Evolutionary conservation across 2,329 filamentous ascomycete genomes (phyloP).

Genomic region (Monosporascus sp.): DNA sequence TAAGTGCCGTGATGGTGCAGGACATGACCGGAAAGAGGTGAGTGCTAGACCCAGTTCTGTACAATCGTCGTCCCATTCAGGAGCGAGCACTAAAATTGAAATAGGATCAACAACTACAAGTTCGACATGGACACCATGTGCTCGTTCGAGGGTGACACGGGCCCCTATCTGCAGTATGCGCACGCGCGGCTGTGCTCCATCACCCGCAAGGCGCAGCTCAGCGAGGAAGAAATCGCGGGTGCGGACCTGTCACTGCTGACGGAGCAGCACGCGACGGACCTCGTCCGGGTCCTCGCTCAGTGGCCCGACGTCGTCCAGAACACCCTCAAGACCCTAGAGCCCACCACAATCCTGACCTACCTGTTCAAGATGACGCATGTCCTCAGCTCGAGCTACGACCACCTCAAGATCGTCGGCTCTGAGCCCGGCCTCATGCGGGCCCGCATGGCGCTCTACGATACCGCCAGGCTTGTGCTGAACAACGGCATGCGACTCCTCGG

Average conservation of each 20-base stretch:
- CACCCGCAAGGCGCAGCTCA: conserved; percentile 24
- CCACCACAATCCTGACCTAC: conserved; percentile 56
- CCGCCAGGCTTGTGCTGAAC: conserved; percentile 67
- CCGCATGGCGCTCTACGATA: conserved; percentile 72
- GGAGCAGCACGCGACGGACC: conserved; percentile 52
- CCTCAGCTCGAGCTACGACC: conserved; percentile 75
- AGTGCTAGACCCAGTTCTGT: conserved; percentile 16
- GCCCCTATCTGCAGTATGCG: conserved; percentile 68
- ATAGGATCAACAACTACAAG: conserved; percentile 44
- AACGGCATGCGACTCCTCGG: conserved; percentile 83
- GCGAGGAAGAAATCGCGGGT: conserved; percentile 32
- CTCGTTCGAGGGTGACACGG: conserved; percentile 68
- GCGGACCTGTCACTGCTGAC: conserved; percentile 57
- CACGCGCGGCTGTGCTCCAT: conserved; percentile 55
- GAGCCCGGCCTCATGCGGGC: conserved; percentile 67
- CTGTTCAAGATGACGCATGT: conserved; percentile 71
- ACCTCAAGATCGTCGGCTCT: conserved; percentile 74
- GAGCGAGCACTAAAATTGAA: conserved; percentile 16
- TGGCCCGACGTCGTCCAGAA: conserved; percentile 84
- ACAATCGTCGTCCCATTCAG: conserved; percentile 15
- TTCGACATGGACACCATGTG: conserved; percentile 71
- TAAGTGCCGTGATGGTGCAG: conserved; percentile 95
- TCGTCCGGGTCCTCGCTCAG: conserved; percentile 69
- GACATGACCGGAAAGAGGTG: conserved; percentile 94
- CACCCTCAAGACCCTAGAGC: conserved; percentile 78